These are phyloP conservation scores for Xylaria sp. DNA, from an alignment of 2,329 filamentous ascomycete species.

Conservation along the genomic window DNA sequence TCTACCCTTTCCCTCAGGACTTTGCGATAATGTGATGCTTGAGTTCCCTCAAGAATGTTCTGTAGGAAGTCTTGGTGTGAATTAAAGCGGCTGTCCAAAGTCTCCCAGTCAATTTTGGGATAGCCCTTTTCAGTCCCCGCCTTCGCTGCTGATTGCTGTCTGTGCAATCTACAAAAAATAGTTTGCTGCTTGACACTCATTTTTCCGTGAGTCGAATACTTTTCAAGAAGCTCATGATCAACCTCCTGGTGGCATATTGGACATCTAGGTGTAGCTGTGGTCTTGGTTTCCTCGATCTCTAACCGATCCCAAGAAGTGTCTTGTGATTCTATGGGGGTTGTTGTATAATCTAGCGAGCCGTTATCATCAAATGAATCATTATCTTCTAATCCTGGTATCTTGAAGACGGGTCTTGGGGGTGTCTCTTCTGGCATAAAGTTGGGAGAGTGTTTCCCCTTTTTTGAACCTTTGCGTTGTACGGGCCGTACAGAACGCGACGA, in stretches of 20 bases:
- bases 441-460: constrained; percentile 20
- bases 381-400: constrained; percentile 43
- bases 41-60: constrained; percentile 66
- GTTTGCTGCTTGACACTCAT: constrained; percentile 69
- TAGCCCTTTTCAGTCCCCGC: constrained; percentile 67
- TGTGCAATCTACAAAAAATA: constrained; percentile 73
- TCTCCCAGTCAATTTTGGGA: constrained; percentile 75
- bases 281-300: constrained; percentile 32
- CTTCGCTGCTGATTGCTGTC: constrained; percentile 61
- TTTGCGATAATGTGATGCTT: constrained; percentile 68
- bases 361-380: constrained; percentile 35
- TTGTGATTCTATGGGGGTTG: constrained; percentile 31
- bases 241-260: constrained; percentile 74
- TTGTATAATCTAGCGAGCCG: constrained; percentile 24
- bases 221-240: constrained; percentile 62
- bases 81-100: constrained; percentile 67
- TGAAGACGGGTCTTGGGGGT: constrained; percentile 42
- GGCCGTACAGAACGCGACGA: background rate
- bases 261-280: constrained; percentile 57
- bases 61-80: constrained; percentile 66
- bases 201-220: constrained; percentile 58
- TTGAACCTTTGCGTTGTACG: constrained; percentile 16
- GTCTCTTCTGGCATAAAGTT: constrained; percentile 25
- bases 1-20: constrained; percentile 65
- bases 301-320: constrained; percentile 32